Conservation (phyloP, 345 rosid species). For the Ceriops decandra region DNA sequence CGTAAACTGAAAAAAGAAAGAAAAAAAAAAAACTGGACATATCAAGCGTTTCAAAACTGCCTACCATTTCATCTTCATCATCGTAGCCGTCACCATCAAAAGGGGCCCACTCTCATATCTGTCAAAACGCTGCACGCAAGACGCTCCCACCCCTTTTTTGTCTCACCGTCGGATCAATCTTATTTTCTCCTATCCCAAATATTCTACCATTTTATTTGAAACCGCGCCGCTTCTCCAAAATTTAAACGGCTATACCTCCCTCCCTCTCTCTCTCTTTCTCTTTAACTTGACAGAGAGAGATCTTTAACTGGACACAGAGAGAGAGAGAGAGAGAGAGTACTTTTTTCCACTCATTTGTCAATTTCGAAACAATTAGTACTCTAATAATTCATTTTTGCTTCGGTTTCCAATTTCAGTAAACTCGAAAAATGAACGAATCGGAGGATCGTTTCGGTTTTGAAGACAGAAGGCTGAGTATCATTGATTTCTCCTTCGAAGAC, state of each 20-base stretch:
- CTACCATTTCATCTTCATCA: too few relatives aligned
- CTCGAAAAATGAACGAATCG: constrained; percentile 49
- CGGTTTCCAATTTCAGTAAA: background rate
- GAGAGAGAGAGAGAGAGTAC: background rate
- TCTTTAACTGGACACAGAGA: background rate
- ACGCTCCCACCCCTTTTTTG: too few relatives aligned
- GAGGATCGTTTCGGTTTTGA: constrained; percentile 33
- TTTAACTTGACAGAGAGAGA: too few relatives aligned
- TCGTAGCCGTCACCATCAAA: too few relatives aligned
- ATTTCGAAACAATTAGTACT: background rate
- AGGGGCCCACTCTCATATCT: too few relatives aligned
- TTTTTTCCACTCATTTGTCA: background rate
- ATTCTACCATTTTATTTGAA: constrained; percentile 7
- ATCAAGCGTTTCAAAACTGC: too few relatives aligned
- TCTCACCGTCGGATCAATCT: too few relatives aligned
- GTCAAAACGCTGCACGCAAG: too few relatives aligned
- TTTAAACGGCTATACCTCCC: constrained; percentile 35
- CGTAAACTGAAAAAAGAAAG: too few relatives aligned
- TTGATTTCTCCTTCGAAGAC: constrained; percentile 79
- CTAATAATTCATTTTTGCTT: constrained; percentile 4
- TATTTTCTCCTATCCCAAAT: too few relatives aligned
- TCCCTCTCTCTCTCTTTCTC: background rate
- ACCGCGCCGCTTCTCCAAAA: constrained; percentile 51
- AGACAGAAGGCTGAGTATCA: constrained; percentile 53
- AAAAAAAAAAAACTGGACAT: too few relatives aligned